These are phyloP conservation scores for Xylaria sp. DNA, from an alignment of 2,329 filamentous ascomycete genomes.

Conservation along the genomic window DNA sequence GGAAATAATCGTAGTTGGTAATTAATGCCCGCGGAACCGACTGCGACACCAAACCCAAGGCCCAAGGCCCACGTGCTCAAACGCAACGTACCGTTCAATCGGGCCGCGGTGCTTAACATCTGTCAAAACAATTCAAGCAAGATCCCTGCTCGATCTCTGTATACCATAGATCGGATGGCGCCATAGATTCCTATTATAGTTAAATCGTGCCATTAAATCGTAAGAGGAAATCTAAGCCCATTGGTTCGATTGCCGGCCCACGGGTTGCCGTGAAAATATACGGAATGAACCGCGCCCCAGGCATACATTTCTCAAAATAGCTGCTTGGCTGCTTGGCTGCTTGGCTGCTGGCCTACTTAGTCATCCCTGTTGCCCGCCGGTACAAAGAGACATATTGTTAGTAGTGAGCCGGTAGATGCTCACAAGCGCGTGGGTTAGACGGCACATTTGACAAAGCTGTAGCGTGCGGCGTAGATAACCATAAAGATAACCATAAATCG, in stretches of 20 bases:
- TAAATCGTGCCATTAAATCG: neutral
- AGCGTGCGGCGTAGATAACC: neutral
- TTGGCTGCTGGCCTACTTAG: too few relatives aligned
- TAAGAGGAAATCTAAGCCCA: neutral
- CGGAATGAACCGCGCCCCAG: neutral
- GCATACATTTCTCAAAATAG: slow-evolving; percentile 18
- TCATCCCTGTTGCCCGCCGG: neutral
- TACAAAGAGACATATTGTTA: neutral
- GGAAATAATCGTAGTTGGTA: too few relatives aligned
- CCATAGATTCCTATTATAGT: neutral
- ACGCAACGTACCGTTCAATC: slow-evolving; percentile 19
- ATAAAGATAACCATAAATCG: neutral
- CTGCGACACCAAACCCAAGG: slow-evolving; percentile 6
- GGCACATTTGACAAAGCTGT: neutral
- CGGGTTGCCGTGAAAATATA: too few relatives aligned
- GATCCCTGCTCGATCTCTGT: slow-evolving; percentile 7
- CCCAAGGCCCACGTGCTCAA: slow-evolving; percentile 14
- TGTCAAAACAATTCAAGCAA: neutral
- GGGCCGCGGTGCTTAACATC: neutral
- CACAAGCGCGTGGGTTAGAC: too few relatives aligned
- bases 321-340: too few relatives aligned
- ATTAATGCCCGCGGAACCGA: too few relatives aligned
- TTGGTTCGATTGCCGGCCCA: neutral
- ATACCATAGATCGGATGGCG: slow-evolving; percentile 12
- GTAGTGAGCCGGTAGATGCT: slow-evolving; percentile 14